Evolutionary conservation across 768 basidiomycete species (phyloP), one percentile per base, ranked within the genome.

Genomic region (Dioszegia hungarica): DNA sequence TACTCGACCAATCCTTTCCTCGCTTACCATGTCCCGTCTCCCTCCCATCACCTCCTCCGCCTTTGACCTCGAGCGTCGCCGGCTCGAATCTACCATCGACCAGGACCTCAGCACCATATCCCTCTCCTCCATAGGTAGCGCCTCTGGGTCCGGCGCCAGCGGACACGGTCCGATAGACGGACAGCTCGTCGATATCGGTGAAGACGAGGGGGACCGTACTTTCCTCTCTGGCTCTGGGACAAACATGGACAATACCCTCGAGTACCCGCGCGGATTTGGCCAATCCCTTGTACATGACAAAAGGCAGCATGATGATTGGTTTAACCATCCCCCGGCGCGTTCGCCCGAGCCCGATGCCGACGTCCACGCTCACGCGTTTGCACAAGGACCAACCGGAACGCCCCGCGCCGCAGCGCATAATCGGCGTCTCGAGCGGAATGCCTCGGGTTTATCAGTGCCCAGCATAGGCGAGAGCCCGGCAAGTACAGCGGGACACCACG

Each of bases 401-500:
- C 68, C 68, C 14, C 22, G 66, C 41, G 61, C 68, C 22, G 28
- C 59, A 1, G 49, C 41, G 17, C n/a, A 28, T 44, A 50, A 45
- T 38, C 24, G 39, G 27, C 10, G 43, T 39, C 14, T 39, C 47
- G 37, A 38, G 6, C 19, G 51, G 27, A 24, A 43, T 19, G 55
- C 36, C 24, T 38, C 46, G 24, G 50, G 56, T 27, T 19, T 29
- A 19, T 25, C 41, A 17, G 28, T 48, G 25, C 48, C 65, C 38
- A 68, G 66, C 54, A 47, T 68, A 14, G 67, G 54, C 9, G 63
- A 59, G 2, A 68, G 66, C 52, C 73, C 73, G 2, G 65, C 89
- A 57, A 91, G 89, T 0, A 93, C 91, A 0, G 84, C 84, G 9
- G 89, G 86, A 1, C 92, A 95, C 75, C 92, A 95, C 76, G 90